Evolutionary conservation across 2,329 filamentous ascomycete genomes (phyloP).

Genomic region (Exophiala lecanii-corni): DNA sequence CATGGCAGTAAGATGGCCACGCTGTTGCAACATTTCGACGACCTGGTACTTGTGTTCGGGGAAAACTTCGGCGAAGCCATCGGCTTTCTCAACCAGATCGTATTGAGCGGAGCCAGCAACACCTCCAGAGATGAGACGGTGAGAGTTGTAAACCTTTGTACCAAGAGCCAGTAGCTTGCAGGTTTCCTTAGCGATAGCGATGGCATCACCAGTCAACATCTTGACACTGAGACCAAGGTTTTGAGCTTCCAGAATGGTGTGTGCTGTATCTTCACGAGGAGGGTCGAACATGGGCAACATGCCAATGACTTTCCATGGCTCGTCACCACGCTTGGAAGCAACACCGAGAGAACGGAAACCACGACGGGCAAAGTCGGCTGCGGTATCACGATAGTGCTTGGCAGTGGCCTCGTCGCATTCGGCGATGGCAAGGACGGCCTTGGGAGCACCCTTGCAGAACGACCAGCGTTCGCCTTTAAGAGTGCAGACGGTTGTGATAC

Average conservation of each 20-base stretch:
- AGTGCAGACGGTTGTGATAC: slow-evolving; percentile 66
- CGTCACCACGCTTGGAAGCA: slow-evolving; percentile 71
- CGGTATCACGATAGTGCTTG: slow-evolving; percentile 66
- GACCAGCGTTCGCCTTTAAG: slow-evolving; percentile 66
- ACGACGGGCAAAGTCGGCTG: slow-evolving; percentile 69
- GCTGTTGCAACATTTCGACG: slow-evolving; percentile 70
- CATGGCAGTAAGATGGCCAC: slow-evolving; percentile 69
- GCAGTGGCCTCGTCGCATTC: slow-evolving; percentile 63
- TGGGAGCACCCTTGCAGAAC: slow-evolving; percentile 73
- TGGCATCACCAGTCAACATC: slow-evolving; percentile 77
- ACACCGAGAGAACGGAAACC: slow-evolving; percentile 78
- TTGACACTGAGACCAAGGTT: slow-evolving; percentile 72
- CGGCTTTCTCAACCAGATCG: slow-evolving; percentile 70
- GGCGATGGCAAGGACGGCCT: slow-evolving; percentile 66
- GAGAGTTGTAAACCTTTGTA: slow-evolving; percentile 77
- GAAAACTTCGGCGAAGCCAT: slow-evolving; percentile 70
- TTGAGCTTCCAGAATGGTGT: slow-evolving; percentile 72
- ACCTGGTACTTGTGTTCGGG: slow-evolving; percentile 74
- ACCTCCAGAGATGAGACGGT: slow-evolving; percentile 71
- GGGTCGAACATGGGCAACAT: slow-evolving; percentile 79
- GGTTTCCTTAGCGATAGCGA: slow-evolving; percentile 75
- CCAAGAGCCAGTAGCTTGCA: slow-evolving; percentile 77
- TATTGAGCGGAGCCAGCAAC: slow-evolving; percentile 68
- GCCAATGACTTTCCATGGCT: slow-evolving; percentile 68
- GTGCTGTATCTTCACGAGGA: slow-evolving; percentile 71